Conservation (phyloP, 352 stramenopile species). For the Globisporangium recalcitrans region DNA sequence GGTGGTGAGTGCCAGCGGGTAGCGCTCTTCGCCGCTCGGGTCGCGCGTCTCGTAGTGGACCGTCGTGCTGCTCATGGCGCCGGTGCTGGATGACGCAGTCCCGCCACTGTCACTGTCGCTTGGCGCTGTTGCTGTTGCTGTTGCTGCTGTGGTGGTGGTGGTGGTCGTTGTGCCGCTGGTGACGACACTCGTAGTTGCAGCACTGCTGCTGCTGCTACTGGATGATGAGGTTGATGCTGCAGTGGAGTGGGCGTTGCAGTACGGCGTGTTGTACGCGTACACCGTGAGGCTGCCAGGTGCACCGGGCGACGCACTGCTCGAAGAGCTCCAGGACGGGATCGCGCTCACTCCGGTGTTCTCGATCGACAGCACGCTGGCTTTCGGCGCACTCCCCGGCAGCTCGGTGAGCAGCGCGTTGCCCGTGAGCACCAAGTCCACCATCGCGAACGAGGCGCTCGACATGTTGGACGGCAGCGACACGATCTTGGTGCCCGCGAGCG, state of each 20-base stretch:
- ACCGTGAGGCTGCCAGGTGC: slow-evolving; percentile 3
- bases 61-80: not conserved
- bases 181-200: not conserved
- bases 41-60: slow-evolving; percentile 25
- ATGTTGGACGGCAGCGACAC: slow-evolving; percentile 19
- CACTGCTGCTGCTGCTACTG: not conserved
- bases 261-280: slow-evolving; percentile 34
- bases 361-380: slow-evolving; percentile 18
- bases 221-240: not conserved
- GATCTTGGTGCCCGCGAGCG: slow-evolving; percentile 19
- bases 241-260: slow-evolving; percentile 11
- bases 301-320: not conserved
- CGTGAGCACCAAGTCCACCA: slow-evolving; percentile 18
- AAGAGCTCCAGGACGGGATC: slow-evolving; percentile 15
- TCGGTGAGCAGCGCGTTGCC: slow-evolving; percentile 6
- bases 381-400: slow-evolving; percentile 13
- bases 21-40: slow-evolving; percentile 23
- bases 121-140: not conserved
- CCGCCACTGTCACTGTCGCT: not conserved
- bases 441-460: slow-evolving; percentile 19
- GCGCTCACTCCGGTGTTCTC: slow-evolving; percentile 24
- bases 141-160: not conserved
- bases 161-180: not conserved
- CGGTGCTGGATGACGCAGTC: too few species aligned
- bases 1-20: slow-evolving; percentile 25